Conservation (phyloP, 208 protist species). For the Borovskyia barvae region DNA sequence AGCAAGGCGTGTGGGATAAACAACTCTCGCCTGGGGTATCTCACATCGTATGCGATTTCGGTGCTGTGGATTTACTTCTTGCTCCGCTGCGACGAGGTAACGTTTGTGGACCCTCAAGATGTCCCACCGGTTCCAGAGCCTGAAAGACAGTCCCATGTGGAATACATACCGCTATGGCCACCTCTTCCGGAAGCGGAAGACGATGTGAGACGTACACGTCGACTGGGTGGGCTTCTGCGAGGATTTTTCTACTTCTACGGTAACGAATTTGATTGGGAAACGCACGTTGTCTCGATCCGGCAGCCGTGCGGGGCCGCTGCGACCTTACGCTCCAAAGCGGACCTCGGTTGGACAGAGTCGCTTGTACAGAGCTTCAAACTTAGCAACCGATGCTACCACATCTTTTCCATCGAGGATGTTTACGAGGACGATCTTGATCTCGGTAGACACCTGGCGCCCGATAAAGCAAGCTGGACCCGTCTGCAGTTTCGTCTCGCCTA, state of each 20-base stretch:
- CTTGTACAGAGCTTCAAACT: slow-evolving; percentile 29
- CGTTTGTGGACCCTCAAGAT: slow-evolving; percentile 45
- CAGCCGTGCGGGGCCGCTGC: slow-evolving; percentile 4
- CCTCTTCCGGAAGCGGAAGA: not conserved
- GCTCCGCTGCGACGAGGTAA: slow-evolving; percentile 22
- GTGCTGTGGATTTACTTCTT: slow-evolving; percentile 82
- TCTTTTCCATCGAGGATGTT: slow-evolving; percentile 76
- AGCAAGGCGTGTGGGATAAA: slow-evolving; percentile 75
- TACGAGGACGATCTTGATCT: slow-evolving; percentile 81
- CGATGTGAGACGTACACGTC: slow-evolving; percentile 2
- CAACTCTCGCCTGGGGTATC: slow-evolving; percentile 66
- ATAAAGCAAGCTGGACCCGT: slow-evolving; percentile 59
- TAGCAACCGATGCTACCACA: slow-evolving; percentile 54
- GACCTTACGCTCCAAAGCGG: slow-evolving; percentile 10
- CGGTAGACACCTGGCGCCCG: slow-evolving; percentile 53
- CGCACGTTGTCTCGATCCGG: slow-evolving; percentile 43
- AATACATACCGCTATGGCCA: slow-evolving; percentile 60
- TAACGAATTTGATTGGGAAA: slow-evolving; percentile 43
- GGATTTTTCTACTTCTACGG: slow-evolving; percentile 69
- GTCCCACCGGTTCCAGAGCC: slow-evolving; percentile 24
- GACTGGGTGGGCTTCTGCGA: slow-evolving; percentile 34
- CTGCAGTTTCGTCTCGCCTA: slow-evolving; percentile 56
- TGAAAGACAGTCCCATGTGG: slow-evolving; percentile 13
- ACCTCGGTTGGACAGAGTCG: slow-evolving; percentile 36
- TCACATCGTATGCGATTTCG: slow-evolving; percentile 77